These are phyloP conservation scores for Carex scoparia DNA, from an alignment of 176 grass and related monocot genomes.

Conservation along the genomic window DNA sequence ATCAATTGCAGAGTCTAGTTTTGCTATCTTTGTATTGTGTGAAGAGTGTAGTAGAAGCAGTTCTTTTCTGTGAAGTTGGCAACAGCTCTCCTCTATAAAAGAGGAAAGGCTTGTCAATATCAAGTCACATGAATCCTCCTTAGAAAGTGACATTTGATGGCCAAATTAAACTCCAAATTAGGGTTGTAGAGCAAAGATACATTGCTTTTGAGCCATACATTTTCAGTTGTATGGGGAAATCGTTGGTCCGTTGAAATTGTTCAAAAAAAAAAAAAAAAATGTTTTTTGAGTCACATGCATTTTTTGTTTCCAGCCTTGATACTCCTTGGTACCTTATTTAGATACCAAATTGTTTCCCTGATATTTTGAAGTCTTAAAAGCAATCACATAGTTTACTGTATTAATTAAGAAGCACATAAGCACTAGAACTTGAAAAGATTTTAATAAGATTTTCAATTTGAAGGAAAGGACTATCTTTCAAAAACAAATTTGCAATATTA, in stretches of 20 bases:
- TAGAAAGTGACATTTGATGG: background rate
- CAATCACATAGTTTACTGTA: background rate
- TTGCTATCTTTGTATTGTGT: background rate
- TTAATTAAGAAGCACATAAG: background rate
- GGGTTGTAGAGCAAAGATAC: background rate
- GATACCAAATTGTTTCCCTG: background rate
- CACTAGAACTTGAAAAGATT: background rate
- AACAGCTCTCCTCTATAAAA: constrained; percentile 3
- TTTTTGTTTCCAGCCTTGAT: background rate
- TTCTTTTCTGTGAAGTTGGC: constrained; percentile 8
- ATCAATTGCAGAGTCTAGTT: background rate
- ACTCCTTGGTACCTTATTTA: background rate
- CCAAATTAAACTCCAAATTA: background rate
- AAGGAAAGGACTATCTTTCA: background rate
- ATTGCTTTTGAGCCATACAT: background rate
- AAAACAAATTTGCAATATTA: background rate
- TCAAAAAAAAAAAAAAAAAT: background rate
- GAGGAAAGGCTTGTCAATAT: background rate
- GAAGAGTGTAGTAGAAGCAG: background rate
- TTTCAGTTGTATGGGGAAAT: background rate
- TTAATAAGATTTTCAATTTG: background rate
- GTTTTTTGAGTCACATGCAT: background rate
- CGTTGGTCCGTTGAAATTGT: background rate
- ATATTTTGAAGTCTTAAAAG: background rate
- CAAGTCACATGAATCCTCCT: constrained; percentile 16